These are phyloP conservation scores for Musa schizocarpa DNA, from an alignment of 176 grass and related monocot species.

Conservation along the genomic window DNA sequence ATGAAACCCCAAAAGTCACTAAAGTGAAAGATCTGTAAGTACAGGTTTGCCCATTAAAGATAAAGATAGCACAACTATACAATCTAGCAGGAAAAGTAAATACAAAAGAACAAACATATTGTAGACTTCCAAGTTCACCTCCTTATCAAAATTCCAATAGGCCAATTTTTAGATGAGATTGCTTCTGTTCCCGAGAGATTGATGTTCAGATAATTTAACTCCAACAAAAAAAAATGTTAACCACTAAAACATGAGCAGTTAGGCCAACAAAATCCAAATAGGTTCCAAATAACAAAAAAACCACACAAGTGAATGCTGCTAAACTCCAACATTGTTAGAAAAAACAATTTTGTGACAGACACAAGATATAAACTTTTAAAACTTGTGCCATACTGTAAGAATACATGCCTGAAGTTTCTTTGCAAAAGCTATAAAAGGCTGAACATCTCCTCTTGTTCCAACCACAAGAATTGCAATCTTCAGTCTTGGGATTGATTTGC, in stretches of 20 bases:
- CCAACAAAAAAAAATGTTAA: neutral
- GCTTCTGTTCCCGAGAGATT: neutral
- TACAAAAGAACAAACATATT: neutral
- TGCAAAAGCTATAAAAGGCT: slow-evolving; percentile 97
- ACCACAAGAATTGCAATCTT: slow-evolving; percentile 94
- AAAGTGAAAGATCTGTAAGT: too few relatives aligned
- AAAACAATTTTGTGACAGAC: neutral
- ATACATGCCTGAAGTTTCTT: slow-evolving; percentile 79
- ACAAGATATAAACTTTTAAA: neutral
- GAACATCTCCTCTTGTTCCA: slow-evolving; percentile 96
- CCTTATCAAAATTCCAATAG: neutral
- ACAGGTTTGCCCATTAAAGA: too few relatives aligned
- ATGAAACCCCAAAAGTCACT: too few relatives aligned
- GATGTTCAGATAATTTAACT: neutral
- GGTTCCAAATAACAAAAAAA: neutral
- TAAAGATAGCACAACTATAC: too few relatives aligned
- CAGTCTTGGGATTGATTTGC: slow-evolving; percentile 78
- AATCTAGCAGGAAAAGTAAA: too few relatives aligned
- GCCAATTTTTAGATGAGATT: neutral
- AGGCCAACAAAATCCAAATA: neutral
- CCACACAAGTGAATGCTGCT: neutral
- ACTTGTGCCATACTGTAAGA: neutral
- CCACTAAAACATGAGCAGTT: neutral
- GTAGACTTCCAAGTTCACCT: neutral
- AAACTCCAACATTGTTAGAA: neutral